Evolutionary conservation across 2,329 filamentous ascomycete genomes (phyloP).

Genomic region (Epichloe baconii): DNA sequence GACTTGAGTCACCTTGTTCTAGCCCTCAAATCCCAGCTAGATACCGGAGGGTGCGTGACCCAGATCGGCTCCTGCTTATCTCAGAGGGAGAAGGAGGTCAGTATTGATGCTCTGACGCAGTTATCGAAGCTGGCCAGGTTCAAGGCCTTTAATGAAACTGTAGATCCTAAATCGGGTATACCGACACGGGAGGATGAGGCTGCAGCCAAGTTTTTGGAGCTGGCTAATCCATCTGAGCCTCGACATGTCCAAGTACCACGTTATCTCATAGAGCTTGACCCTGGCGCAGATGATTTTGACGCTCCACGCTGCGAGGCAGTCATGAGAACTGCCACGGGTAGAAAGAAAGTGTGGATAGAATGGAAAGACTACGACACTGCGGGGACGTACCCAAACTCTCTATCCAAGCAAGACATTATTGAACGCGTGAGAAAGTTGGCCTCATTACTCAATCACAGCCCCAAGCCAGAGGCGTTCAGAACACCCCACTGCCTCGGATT

Average conservation of each 20-base stretch:
- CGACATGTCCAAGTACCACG: slow-evolving; percentile 22
- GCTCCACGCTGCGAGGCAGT: slow-evolving; percentile 26
- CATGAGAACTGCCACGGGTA: slow-evolving; percentile 21
- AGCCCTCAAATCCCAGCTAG: slow-evolving; percentile 31
- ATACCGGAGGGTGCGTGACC: slow-evolving; percentile 10
- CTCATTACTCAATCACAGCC: slow-evolving; percentile 31
- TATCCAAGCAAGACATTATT: slow-evolving; percentile 29
- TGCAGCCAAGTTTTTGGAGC: slow-evolving; percentile 25
- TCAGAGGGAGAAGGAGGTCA: slow-evolving; percentile 22
- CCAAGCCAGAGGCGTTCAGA: slow-evolving; percentile 35
- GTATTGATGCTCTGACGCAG: slow-evolving; percentile 26
- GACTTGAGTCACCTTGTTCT: slow-evolving; percentile 33
- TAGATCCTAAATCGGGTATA: slow-evolving; percentile 22
- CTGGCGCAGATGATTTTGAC: slow-evolving; percentile 19
- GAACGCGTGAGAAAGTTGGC: slow-evolving; percentile 33
- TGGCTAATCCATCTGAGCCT: slow-evolving; percentile 21
- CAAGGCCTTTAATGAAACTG: slow-evolving; percentile 36
- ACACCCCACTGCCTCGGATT: slow-evolving; percentile 38
- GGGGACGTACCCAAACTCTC: slow-evolving; percentile 20
- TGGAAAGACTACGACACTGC: slow-evolving; percentile 35
- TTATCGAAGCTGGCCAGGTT: slow-evolving; percentile 34
- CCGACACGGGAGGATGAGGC: slow-evolving; percentile 21
- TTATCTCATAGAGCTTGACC: slow-evolving; percentile 21
- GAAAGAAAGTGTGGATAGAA: slow-evolving; percentile 33
- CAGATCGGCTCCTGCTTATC: slow-evolving; percentile 17